Percentiles rank a stretch among this genome's conserved stretches.
Conservation (phyloP, 768 basidiomycete genomes). For the Mycena maculata region DNA sequence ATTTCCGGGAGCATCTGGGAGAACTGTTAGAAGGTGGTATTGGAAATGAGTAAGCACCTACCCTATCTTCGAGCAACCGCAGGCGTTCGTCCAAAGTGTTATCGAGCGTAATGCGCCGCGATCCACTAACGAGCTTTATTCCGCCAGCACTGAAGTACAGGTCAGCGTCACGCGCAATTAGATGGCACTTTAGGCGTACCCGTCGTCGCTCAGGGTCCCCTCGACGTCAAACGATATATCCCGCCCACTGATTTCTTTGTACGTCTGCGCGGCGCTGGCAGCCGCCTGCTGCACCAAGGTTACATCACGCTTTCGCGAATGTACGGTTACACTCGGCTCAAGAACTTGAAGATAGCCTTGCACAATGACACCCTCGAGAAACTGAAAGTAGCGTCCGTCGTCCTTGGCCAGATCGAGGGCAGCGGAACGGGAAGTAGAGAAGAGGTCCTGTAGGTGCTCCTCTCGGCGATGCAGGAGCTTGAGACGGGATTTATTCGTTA, state of each 20-base stretch:
- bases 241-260: slow-evolving; percentile 83
- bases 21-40: background rate
- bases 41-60: slow-evolving; percentile 48
- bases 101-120: slow-evolving; percentile 86
- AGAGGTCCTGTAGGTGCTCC: slow-evolving; percentile 91
- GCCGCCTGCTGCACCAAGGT: slow-evolving; percentile 72
- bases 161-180: slow-evolving; percentile 1
- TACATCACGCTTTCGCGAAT: slow-evolving; percentile 75
- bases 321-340: slow-evolving; percentile 76
- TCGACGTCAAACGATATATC: slow-evolving; percentile 70
- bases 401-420: slow-evolving; percentile 73
- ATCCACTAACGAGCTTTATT: slow-evolving; percentile 77
- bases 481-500: slow-evolving; percentile 96
- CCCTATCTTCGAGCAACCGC: slow-evolving; percentile 89
- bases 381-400: slow-evolving; percentile 78
- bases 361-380: slow-evolving; percentile 86
- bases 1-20: slow-evolving; percentile 95
- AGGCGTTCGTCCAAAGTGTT: slow-evolving; percentile 96
- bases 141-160: slow-evolving; percentile 79
- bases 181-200: slow-evolving; percentile 53
- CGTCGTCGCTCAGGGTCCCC: slow-evolving; percentile 71
- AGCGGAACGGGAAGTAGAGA: slow-evolving; percentile 74
- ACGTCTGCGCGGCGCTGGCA: slow-evolving; percentile 70
- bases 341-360: slow-evolving; percentile 89
- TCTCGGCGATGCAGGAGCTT: slow-evolving; percentile 91